These are phyloP conservation scores for Colletotrichum karsti DNA, from an alignment of 2,329 filamentous ascomycete genomes.

Conservation along the genomic window DNA sequence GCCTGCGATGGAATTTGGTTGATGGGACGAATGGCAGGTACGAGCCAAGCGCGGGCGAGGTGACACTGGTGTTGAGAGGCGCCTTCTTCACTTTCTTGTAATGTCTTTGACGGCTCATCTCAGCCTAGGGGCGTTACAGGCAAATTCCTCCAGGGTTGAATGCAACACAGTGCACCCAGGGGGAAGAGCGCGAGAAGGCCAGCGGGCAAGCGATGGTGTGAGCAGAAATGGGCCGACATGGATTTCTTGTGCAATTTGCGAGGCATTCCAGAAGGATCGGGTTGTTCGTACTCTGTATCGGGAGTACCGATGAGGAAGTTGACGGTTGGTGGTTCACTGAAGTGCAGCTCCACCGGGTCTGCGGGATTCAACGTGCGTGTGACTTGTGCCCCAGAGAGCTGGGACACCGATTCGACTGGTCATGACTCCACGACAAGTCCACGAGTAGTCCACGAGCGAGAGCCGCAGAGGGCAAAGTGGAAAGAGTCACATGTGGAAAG, in stretches of 20 bases:
- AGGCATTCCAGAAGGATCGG: conserved; percentile 7
- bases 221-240: not conserved
- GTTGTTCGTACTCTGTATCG: not conserved
- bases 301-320: not conserved
- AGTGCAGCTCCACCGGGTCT: not conserved
- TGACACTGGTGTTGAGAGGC: not conserved
- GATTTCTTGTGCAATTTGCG: not conserved
- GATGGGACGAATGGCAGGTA: not conserved
- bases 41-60: not conserved
- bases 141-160: conserved; percentile 8
- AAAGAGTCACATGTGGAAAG: not conserved
- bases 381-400: too few species aligned
- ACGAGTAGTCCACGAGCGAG: not conserved
- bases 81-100: not conserved
- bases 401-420: not conserved
- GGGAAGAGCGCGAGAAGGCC: not conserved
- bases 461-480: not conserved
- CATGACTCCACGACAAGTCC: not conserved
- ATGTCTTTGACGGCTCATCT: not conserved
- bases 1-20: too few species aligned
- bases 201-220: not conserved
- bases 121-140: conserved; percentile 16
- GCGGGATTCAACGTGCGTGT: too few species aligned
- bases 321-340: not conserved
- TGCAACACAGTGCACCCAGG: conserved; percentile 17